A percentile compares a stretch with the other conserved stretches of the same genome.
phyloP scores from a whole-genome alignment of 208 protist species.

The Acanthamoeba healyi region DNA sequence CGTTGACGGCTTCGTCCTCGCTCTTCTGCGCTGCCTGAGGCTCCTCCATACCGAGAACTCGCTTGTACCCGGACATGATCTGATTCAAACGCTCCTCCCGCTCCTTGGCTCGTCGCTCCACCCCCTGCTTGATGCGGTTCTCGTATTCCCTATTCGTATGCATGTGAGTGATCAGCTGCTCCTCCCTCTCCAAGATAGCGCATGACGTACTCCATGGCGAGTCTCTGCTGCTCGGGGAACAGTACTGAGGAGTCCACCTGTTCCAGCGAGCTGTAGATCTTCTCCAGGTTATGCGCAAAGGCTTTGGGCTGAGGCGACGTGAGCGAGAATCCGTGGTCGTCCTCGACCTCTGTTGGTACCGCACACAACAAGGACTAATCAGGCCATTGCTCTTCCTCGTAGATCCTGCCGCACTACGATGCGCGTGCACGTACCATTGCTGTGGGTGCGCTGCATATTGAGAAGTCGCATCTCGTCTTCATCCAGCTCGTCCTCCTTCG shows the following conservation, averaged over 20 bases:
- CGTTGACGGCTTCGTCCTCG: neutral
- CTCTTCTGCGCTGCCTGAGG: neutral
- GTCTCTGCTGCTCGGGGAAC: neutral
- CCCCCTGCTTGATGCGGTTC: constrained; percentile 24
- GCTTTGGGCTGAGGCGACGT: neutral
- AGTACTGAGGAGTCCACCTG: neutral
- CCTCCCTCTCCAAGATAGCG: neutral
- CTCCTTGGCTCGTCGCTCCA: constrained; percentile 34
- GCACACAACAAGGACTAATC: neutral
- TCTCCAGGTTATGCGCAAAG: constrained; percentile 18
- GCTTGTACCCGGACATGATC: constrained; percentile 39
- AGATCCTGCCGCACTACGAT: neutral
- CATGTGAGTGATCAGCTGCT: neutral
- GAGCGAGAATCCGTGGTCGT: constrained; percentile 5
- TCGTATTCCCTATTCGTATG: constrained; percentile 18
- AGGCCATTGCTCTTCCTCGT: neutral
- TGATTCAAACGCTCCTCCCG: neutral
- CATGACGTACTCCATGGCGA: neutral
- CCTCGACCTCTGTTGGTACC: neutral
- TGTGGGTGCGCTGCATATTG: neutral
- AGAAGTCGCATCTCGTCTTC: neutral
- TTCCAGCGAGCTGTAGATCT: constrained; percentile 38
- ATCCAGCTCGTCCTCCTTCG: neutral
- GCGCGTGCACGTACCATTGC: neutral
- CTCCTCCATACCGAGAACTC: neutral